phyloP scores from a whole-genome alignment of 169 alveolate species.

The Perkinsus marinus region DNA sequence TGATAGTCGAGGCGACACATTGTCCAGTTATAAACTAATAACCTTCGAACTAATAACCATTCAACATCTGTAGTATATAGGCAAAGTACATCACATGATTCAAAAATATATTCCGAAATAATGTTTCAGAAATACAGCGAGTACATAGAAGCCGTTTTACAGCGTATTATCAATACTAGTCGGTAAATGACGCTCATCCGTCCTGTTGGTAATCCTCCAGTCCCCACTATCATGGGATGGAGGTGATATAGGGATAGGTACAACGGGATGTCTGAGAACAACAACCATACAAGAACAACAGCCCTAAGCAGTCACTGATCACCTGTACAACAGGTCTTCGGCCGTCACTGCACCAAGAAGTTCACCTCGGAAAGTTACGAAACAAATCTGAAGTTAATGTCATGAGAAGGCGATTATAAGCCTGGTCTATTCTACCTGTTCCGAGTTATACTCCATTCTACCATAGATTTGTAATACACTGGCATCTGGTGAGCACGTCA shows the following conservation, averaged over 20 bases:
- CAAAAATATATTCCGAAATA: too few species aligned
- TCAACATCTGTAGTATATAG: too few species aligned
- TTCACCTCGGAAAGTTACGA: neutral
- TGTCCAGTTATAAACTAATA: too few species aligned
- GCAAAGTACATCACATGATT: too few species aligned
- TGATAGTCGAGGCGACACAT: too few species aligned
- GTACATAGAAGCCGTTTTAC: neutral
- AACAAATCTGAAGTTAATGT: neutral
- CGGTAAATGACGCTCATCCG: neutral
- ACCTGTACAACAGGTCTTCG: neutral
- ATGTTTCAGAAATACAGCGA: too few species aligned
- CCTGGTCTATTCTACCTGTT: neutral
- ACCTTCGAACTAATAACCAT: too few species aligned
- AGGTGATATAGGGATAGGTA: neutral
- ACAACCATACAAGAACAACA: neutral
- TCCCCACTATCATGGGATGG: neutral
- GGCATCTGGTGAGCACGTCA: neutral
- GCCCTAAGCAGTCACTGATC: neutral
- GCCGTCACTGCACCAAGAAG: neutral
- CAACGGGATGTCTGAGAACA: neutral
- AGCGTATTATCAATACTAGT: neutral
- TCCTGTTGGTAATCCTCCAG: neutral
- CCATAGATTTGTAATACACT: neutral
- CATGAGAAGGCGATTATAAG: neutral
- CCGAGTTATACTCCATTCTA: neutral